These are phyloP conservation scores for Aspergillus sp. DNA, from an alignment of 2,329 filamentous ascomycete genomes.

Conservation along the genomic window DNA sequence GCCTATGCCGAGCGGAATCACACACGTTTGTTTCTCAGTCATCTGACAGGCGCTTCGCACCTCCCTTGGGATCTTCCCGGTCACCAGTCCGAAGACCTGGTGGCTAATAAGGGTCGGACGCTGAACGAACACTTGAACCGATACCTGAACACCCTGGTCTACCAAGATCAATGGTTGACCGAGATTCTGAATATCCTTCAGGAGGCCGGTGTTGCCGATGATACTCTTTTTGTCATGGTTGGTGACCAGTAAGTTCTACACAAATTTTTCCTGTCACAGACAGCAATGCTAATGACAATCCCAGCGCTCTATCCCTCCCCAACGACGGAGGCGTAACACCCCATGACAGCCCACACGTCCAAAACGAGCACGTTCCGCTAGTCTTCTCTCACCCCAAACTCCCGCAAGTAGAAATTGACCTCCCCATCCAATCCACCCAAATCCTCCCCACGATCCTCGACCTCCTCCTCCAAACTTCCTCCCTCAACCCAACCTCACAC, in stretches of 20 bases:
- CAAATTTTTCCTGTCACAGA: neutral
- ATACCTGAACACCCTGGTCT: constrained; percentile 27
- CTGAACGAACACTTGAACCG: constrained; percentile 19
- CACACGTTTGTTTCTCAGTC: constrained; percentile 21
- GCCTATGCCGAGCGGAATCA: constrained; percentile 18
- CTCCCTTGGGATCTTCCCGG: constrained; percentile 23
- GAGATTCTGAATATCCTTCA: constrained; percentile 24
- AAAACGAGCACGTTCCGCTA: constrained; percentile 29
- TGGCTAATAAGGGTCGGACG: constrained; percentile 7
- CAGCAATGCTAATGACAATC: constrained; percentile 1
- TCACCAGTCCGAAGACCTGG: constrained; percentile 18
- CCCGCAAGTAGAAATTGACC: constrained; percentile 21
- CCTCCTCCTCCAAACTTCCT: constrained; percentile 24
- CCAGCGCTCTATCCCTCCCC: constrained; percentile 27
- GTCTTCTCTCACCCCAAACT: constrained; percentile 27
- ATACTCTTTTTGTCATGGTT: constrained; percentile 28
- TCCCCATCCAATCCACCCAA: constrained; percentile 23
- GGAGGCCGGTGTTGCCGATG: constrained; percentile 25
- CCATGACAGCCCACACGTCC: constrained; percentile 27
- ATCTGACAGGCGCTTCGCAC: constrained; percentile 23
- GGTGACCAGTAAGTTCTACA: constrained; percentile 26
- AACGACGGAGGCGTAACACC: constrained; percentile 29
- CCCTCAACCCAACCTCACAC: constrained; percentile 17
- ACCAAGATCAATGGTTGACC: constrained; percentile 25
- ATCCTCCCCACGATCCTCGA: constrained; percentile 28